Conservation (phyloP, 2,329 filamentous ascomycete species). For the Shiraia bambusicola region DNA sequence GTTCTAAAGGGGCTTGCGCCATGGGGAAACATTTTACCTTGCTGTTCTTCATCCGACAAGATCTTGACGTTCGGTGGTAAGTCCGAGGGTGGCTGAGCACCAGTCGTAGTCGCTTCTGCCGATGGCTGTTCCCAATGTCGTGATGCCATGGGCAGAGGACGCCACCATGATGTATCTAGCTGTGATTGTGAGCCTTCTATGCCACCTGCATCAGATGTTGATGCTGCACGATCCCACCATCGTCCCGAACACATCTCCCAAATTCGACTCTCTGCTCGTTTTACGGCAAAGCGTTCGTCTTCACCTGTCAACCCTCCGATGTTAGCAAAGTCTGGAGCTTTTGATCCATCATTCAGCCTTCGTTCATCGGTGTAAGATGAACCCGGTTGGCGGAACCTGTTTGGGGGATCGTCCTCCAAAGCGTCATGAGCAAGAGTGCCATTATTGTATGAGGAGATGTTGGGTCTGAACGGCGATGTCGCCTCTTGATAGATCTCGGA, state of each 20-base stretch:
- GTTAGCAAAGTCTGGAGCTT: slow-evolving; percentile 63
- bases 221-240: slow-evolving; percentile 70
- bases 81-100: background rate
- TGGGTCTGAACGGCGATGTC: slow-evolving; percentile 75
- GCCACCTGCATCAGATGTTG: slow-evolving; percentile 62
- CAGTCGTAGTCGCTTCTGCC: background rate
- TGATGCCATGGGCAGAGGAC: slow-evolving; percentile 63
- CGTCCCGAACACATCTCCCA: slow-evolving; percentile 77
- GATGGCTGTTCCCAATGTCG: slow-evolving; percentile 63
- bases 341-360: slow-evolving; percentile 8
- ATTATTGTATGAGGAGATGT: slow-evolving; percentile 65
- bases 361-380: slow-evolving; percentile 34
- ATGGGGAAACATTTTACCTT: slow-evolving; percentile 44
- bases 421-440: slow-evolving; percentile 45
- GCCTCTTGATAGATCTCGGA: slow-evolving; percentile 78
- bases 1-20: slow-evolving; percentile 51
- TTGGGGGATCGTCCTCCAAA: slow-evolving; percentile 54
- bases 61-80: slow-evolving; percentile 18
- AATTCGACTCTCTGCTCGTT: slow-evolving; percentile 71
- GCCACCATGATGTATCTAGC: slow-evolving; percentile 64
- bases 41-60: slow-evolving; percentile 17
- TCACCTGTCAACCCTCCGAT: slow-evolving; percentile 72
- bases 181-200: slow-evolving; percentile 46
- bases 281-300: slow-evolving; percentile 80
- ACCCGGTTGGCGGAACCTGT: slow-evolving; percentile 37